phyloP scores from a whole-genome alignment of 306 rosid species.

The Myrica gale region DNA sequence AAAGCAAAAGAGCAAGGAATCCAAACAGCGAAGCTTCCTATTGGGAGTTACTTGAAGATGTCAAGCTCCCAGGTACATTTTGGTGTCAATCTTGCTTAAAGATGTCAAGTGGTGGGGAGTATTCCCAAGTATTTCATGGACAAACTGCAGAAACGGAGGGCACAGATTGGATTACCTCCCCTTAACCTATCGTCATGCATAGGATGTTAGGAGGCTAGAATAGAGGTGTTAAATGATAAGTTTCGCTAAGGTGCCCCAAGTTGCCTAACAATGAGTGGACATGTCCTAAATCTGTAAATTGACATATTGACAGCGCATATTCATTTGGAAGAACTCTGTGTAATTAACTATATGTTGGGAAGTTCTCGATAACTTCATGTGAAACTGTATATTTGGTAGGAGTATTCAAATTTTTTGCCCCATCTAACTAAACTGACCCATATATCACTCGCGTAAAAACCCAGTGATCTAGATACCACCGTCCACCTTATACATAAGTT shows the following conservation, averaged over 20 bases:
- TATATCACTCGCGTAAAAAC: not conserved
- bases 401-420: not conserved
- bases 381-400: conserved; percentile 2
- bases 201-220: too few species aligned
- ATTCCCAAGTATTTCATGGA: too few species aligned
- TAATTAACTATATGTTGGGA: not conserved
- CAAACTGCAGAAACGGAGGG: too few species aligned
- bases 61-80: conserved; percentile 78
- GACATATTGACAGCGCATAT: not conserved
- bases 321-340: not conserved
- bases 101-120: too few species aligned
- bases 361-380: not conserved
- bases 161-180: too few species aligned
- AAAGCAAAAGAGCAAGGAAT: conserved; percentile 89
- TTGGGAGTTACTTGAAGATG: conserved; percentile 79
- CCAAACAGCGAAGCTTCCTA: conserved; percentile 88
- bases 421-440: not conserved
- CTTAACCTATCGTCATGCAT: too few species aligned
- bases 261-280: not conserved
- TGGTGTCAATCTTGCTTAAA: conserved; percentile 5
- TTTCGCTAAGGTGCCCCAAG: not conserved
- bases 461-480: not conserved
- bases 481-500: not conserved
- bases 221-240: not conserved
- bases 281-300: not conserved